Evolutionary conservation across 768 basidiomycete genomes (phyloP).

Genomic region (Suillus occidentalis): DNA sequence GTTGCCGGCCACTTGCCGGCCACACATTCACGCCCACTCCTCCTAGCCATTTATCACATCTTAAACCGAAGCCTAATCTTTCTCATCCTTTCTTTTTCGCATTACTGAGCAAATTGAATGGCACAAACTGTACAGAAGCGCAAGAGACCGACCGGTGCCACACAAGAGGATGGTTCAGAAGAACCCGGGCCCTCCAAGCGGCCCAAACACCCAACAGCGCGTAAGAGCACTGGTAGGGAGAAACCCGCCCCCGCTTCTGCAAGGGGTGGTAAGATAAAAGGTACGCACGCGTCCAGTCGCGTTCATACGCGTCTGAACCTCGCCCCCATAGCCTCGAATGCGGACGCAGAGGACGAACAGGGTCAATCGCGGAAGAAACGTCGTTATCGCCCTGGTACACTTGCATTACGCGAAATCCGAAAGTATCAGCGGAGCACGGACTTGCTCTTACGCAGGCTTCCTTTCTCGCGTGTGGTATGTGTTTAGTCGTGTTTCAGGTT

Average conservation of each 20-base stretch:
- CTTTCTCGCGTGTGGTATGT: slow-evolving; percentile 89
- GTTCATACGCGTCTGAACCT: slow-evolving; percentile 3
- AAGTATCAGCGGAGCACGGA: slow-evolving; percentile 95
- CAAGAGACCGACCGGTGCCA: slow-evolving; percentile 40
- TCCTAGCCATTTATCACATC: slow-evolving; percentile 1
- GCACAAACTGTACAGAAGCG: slow-evolving; percentile 66
- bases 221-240: slow-evolving; percentile 80
- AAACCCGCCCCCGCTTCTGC: slow-evolving; percentile 36
- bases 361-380: slow-evolving; percentile 42
- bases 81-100: slow-evolving; percentile 4
- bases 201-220: slow-evolving; percentile 60
- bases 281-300: slow-evolving; percentile 24
- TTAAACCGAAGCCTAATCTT: background rate
- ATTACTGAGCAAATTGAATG: slow-evolving; percentile 41
- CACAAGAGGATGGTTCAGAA: slow-evolving; percentile 37
- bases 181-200: slow-evolving; percentile 45
- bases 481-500: background rate
- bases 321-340: slow-evolving; percentile 19
- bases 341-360: slow-evolving; percentile 25
- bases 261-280: slow-evolving; percentile 22
- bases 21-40: background rate
- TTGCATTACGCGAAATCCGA: slow-evolving; percentile 88
- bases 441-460: slow-evolving; percentile 81
- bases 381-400: slow-evolving; percentile 88
- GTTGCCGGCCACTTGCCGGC: background rate